Conservation (phyloP, 192 early-diverging fungal species). For the Funneliformis geosporum region DNA sequence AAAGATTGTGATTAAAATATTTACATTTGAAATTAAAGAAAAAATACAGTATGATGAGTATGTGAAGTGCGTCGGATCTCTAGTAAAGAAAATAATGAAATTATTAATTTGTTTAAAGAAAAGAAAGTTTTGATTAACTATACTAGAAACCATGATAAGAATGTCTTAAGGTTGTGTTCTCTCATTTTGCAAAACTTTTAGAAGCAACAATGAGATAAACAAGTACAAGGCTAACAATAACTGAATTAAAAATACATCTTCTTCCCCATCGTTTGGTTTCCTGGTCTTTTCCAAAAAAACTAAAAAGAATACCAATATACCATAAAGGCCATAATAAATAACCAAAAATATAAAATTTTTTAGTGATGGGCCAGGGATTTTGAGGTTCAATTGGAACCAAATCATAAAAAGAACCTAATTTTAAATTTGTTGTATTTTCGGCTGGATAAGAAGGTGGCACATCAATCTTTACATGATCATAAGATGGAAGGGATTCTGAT, state of each 20-base stretch:
- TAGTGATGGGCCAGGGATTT: conserved; percentile 11
- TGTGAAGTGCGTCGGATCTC: not conserved
- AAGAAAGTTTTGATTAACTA: too few species aligned
- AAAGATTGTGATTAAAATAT: not conserved
- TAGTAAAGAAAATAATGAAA: not conserved
- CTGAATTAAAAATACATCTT: conserved; percentile 1
- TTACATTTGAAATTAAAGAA: not conserved
- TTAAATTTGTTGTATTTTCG: too few species aligned
- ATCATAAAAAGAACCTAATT: not conserved
- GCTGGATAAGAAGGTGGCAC: conserved; percentile 14
- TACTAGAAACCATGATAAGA: not conserved
- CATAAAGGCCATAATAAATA: conserved; percentile 23
- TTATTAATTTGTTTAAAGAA: too few species aligned
- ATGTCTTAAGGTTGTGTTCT: not conserved
- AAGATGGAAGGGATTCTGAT: not conserved
- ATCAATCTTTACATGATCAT: not conserved
- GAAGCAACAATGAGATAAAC: not conserved
- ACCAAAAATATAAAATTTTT: conserved; percentile 18
- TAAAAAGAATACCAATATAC: not conserved
- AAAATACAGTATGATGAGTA: too few species aligned
- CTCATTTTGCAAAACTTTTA: not conserved
- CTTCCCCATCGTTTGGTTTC: conserved; percentile 10
- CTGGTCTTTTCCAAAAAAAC: conserved; percentile 13
- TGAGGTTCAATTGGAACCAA: not conserved
- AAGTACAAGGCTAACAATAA: not conserved